Base-by-base conservation (phyloP, 768 basidiomycete species). In the Panus rudis region DNA sequence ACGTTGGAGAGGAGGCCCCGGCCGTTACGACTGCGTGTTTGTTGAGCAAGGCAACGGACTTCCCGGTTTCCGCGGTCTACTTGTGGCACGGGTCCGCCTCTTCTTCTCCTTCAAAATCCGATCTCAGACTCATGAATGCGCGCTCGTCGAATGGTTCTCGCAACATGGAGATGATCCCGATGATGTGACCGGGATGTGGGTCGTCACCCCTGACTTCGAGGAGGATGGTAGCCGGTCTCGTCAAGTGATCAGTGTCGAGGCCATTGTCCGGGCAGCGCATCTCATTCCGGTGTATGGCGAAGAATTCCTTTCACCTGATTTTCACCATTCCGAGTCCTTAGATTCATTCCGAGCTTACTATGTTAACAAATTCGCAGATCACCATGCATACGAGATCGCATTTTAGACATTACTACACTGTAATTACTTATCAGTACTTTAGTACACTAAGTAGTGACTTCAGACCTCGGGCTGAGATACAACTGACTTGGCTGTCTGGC, bases 241-340 rank as follows among this genome's bases (percentile, higher is more conserved):
- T 14, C n/a, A 35, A 35, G 46, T 64, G 2, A 54, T 65, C 6
- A 57, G 63, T 20, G 16, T 65, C 1, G 43, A 66, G 19, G 48
- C 26, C 0, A 62, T 70, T 23, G 43, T 58, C 17, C 55, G 55
- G 3, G 60, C 52, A 1, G 63, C 58, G 0, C 64, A 68, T 40
- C 51, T 66, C 6, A 33, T 47, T 11, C n/a, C 17, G 12, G 10
- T 34, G 6, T 30, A 4, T 19, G 32, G 26, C 30, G 8, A n/a
- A 13, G 17, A 19, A 4, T 17, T 6, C 14, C 6, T 42, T 3
- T 34, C 40, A 1, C 7, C 25, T 2, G 28, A 48, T 19, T 32
- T 56, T 14, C 38, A 26, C 17, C 23, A 35, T 20, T 16, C 33
- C 10, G 23, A 23, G 10, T 8, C 33, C 7, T 19, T 50, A 8